Conservation (phyloP, 306 rosid genomes). For the Lathyrus aphaca region DNA sequence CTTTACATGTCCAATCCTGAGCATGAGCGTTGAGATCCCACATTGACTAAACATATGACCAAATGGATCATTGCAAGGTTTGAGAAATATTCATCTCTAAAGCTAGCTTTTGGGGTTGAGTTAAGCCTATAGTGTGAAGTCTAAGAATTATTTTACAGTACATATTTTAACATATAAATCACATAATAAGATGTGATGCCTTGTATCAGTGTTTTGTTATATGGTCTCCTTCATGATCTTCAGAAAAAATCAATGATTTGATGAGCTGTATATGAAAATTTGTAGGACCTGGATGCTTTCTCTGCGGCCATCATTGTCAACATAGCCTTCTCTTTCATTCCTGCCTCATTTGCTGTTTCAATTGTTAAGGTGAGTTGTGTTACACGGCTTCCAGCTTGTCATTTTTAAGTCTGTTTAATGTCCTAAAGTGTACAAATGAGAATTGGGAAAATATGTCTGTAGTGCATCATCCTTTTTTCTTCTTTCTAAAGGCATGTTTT, state of each 20-base stretch:
- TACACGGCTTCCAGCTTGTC: constrained; percentile 33
- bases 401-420: background rate
- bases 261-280: constrained; percentile 42
- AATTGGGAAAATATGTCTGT: background rate
- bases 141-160: background rate
- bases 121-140: background rate
- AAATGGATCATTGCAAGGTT: background rate
- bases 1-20: background rate
- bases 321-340: constrained; percentile 92
- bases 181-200: constrained; percentile 32
- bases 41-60: background rate
- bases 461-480: background rate
- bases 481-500: background rate
- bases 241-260: constrained; percentile 31
- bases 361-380: constrained; percentile 77
- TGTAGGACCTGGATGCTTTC: constrained; percentile 97
- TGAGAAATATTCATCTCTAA: background rate
- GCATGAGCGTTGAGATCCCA: background rate
- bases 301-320: constrained; percentile 87
- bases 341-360: constrained; percentile 94
- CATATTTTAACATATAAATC: constrained; percentile 29
- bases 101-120: background rate
- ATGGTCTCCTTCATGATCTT: constrained; percentile 8
- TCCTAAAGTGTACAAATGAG: constrained; percentile 11
- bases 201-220: constrained; percentile 8